phyloP scores from a whole-genome alignment of 2,329 filamentous ascomycete species.

The Trichoderma oligosporum region DNA sequence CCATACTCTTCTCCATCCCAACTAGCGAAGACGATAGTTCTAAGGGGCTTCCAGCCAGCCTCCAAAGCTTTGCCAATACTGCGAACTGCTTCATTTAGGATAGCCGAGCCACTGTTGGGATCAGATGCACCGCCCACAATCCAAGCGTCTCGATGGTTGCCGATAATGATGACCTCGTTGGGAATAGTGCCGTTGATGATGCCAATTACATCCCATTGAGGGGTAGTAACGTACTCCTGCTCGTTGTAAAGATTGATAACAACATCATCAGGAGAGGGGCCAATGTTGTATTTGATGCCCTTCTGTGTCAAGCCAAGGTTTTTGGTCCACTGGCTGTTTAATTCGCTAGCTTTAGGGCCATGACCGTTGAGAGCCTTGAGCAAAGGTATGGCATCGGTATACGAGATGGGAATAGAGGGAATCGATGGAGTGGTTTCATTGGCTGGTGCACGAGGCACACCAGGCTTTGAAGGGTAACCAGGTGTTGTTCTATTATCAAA shows the following conservation, averaged over 20 bases:
- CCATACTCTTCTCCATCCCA: slow-evolving; percentile 86
- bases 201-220: slow-evolving; percentile 88
- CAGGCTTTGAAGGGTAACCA: slow-evolving; percentile 89
- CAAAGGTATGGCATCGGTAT: slow-evolving; percentile 78
- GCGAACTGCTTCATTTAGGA: slow-evolving; percentile 73
- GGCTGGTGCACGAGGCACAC: slow-evolving; percentile 69
- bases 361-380: slow-evolving; percentile 88
- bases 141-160: slow-evolving; percentile 93
- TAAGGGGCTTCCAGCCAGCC: slow-evolving; percentile 58
- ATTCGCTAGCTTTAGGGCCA: slow-evolving; percentile 70
- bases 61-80: slow-evolving; percentile 68
- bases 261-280: slow-evolving; percentile 70
- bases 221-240: slow-evolving; percentile 77
- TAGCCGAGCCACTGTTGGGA: slow-evolving; percentile 77
- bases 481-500: slow-evolving; percentile 62
- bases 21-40: slow-evolving; percentile 85
- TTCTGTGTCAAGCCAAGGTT: slow-evolving; percentile 72
- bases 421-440: slow-evolving; percentile 73
- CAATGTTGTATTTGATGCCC: slow-evolving; percentile 79
- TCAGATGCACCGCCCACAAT: slow-evolving; percentile 79
- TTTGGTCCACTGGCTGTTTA: slow-evolving; percentile 67
- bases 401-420: slow-evolving; percentile 88
- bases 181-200: slow-evolving; percentile 82
- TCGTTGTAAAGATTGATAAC: slow-evolving; percentile 72
- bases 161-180: slow-evolving; percentile 82